Conservation (phyloP, 345 rosid genomes). For the Pistacia vera region DNA sequence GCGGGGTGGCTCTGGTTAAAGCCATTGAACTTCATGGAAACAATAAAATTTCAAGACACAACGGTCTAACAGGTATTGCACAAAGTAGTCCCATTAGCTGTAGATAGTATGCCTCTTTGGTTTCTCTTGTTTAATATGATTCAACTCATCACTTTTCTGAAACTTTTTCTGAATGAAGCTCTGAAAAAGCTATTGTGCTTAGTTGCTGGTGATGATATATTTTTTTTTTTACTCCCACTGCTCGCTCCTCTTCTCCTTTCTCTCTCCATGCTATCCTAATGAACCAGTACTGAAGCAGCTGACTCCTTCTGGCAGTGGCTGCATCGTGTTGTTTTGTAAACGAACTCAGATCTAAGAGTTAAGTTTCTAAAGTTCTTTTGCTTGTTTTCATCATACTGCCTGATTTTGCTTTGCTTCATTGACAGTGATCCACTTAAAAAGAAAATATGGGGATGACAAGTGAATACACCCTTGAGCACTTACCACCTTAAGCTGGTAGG, state of each 20-base stretch:
- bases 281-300: neutral
- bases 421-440: conserved; percentile 47
- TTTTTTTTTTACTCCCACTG: too few relatives aligned
- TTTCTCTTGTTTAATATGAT: conserved; percentile 2
- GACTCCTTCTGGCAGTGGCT: neutral
- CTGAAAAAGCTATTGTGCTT: neutral
- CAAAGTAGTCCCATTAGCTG: neutral
- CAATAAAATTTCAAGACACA: conserved; percentile 43
- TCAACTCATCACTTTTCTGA: neutral
- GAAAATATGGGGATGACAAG: conserved; percentile 37
- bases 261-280: neutral
- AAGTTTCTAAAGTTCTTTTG: neutral
- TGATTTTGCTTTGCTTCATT: conserved; percentile 15
- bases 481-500: conserved; percentile 36
- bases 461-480: conserved; percentile 23
- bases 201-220: neutral
- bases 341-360: neutral
- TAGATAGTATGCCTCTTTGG: conserved; percentile 11
- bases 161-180: neutral
- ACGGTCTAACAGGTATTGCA: conserved; percentile 50
- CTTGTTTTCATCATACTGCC: neutral
- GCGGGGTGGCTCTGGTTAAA: conserved; percentile 34
- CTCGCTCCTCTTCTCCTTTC: neutral
- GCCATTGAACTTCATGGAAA: conserved; percentile 33
- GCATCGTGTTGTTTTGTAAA: conserved; percentile 7